These are phyloP conservation scores for Aulographum hederae DNA, from an alignment of 2,329 filamentous ascomycete genomes.

Conservation along the genomic window DNA sequence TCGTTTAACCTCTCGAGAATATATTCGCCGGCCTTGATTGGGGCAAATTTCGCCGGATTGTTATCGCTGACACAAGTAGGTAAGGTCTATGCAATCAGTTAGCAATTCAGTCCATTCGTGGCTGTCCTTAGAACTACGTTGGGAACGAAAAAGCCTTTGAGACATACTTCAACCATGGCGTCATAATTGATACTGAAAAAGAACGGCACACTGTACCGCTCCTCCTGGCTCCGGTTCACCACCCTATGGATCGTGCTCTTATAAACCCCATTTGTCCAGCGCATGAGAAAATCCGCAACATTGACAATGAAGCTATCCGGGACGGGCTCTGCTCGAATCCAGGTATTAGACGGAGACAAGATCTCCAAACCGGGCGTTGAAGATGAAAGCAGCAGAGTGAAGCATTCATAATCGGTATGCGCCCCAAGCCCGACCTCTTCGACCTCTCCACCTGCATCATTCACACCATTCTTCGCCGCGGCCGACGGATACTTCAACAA, in stretches of 20 bases:
- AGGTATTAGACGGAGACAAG: conserved; percentile 13
- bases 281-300: conserved; percentile 31
- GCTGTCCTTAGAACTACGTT: not conserved
- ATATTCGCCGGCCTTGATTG: conserved; percentile 20
- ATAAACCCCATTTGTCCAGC: conserved; percentile 31
- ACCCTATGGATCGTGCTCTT: conserved; percentile 31
- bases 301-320: conserved; percentile 31
- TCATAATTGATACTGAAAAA: conserved; percentile 28
- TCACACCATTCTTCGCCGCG: not conserved
- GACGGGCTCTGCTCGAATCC: conserved; percentile 18
- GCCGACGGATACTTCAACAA: conserved; percentile 20
- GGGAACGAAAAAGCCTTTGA: conserved; percentile 1
- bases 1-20: conserved; percentile 18
- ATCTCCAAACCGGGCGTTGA: conserved; percentile 15
- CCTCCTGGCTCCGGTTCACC: conserved; percentile 20
- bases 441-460: too few species aligned
- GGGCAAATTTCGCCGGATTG: conserved; percentile 15
- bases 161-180: conserved; percentile 14
- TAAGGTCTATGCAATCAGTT: conserved; percentile 14
- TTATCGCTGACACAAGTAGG: conserved; percentile 17
- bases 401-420: conserved; percentile 6
- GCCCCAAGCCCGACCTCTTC: conserved; percentile 5
- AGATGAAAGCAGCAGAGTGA: conserved; percentile 11
- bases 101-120: too few species aligned
- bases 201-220: conserved; percentile 27